A percentile compares a stretch with the other conserved stretches of the same genome.
These are phyloP conservation scores for Bipolaris victoriae DNA, from an alignment of 2,329 filamentous ascomycete genomes.

Conservation along the genomic window DNA sequence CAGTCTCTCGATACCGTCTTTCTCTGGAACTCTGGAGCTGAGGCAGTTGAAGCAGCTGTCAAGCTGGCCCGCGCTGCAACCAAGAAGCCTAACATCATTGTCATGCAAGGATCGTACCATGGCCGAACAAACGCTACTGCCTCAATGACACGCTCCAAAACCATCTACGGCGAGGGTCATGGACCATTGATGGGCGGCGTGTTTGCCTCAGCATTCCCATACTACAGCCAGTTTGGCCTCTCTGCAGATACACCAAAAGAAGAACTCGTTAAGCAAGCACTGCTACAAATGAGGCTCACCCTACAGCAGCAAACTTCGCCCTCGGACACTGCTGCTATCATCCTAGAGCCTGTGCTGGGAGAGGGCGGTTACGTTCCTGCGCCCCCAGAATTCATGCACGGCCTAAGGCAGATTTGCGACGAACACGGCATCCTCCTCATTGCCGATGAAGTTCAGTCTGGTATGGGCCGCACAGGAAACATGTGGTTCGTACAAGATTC, in stretches of 20 bases:
- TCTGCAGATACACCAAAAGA: constrained; percentile 33
- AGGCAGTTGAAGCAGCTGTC: constrained; percentile 39
- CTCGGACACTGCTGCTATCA: constrained; percentile 38
- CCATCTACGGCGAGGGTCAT: constrained; percentile 40
- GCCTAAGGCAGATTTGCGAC: constrained; percentile 52
- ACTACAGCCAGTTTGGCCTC: constrained; percentile 38
- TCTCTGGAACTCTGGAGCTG: constrained; percentile 41
- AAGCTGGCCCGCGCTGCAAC: constrained; percentile 39
- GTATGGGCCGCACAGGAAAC: constrained; percentile 53
- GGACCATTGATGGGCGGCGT: constrained; percentile 40
- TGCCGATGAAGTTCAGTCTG: constrained; percentile 53
- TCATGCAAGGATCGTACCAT: constrained; percentile 42
- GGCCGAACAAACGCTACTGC: constrained; percentile 39
- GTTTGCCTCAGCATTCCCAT: constrained; percentile 39
- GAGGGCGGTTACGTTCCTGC: constrained; percentile 42
- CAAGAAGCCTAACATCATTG: constrained; percentile 42
- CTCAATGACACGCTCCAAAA: constrained; percentile 41
- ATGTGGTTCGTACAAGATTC: constrained; percentile 55
- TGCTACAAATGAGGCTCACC: constrained; percentile 36
- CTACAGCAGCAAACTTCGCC: constrained; percentile 37
- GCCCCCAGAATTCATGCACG: constrained; percentile 39
- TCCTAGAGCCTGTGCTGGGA: constrained; percentile 37
- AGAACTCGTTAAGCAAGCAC: constrained; percentile 32
- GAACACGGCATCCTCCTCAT: constrained; percentile 54
- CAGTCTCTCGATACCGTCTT: constrained; percentile 38